A percentile compares a stretch with the other conserved stretches of the same genome.
Conservation (phyloP, 2,329 filamentous ascomycete genomes). For the Epichloe uncinata region DNA sequence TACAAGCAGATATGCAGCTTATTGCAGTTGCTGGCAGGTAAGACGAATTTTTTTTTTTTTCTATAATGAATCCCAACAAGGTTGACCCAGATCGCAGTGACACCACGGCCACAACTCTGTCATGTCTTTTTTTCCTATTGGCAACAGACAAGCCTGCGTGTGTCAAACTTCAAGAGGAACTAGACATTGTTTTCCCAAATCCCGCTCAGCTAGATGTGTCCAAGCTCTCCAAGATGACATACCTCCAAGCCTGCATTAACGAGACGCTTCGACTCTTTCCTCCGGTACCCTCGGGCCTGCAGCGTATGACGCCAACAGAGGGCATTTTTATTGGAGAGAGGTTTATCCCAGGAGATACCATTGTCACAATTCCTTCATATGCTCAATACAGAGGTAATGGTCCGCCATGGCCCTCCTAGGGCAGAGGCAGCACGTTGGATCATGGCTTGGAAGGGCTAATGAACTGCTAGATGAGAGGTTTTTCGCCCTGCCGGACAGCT, state of each 20-base stretch:
- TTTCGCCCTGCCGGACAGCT: slow-evolving; percentile 12
- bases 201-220: slow-evolving; percentile 7
- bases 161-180: slow-evolving; percentile 23
- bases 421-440: background rate
- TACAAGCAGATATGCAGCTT: slow-evolving; percentile 17
- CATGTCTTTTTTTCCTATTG: slow-evolving; percentile 22
- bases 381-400: slow-evolving; percentile 6
- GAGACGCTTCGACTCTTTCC: slow-evolving; percentile 26
- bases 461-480: slow-evolving; percentile 7
- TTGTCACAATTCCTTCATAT: slow-evolving; percentile 14
- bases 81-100: slow-evolving; percentile 13
- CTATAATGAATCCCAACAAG: background rate
- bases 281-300: slow-evolving; percentile 20
- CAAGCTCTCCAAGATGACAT: slow-evolving; percentile 12
- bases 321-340: slow-evolving; percentile 19
- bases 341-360: slow-evolving; percentile 23
- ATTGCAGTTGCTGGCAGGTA: slow-evolving; percentile 21
- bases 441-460: background rate
- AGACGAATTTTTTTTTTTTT: background rate
- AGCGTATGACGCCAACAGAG: slow-evolving; percentile 23
- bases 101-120: slow-evolving; percentile 22
- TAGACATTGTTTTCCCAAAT: slow-evolving; percentile 10
- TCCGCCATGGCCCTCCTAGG: background rate
- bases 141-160: slow-evolving; percentile 8
- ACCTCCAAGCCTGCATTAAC: slow-evolving; percentile 25